A percentile compares a stretch with the other conserved stretches of the same genome.
phyloP scores from a whole-genome alignment of 31 red algal species.

The Endocladia muricata region DNA sequence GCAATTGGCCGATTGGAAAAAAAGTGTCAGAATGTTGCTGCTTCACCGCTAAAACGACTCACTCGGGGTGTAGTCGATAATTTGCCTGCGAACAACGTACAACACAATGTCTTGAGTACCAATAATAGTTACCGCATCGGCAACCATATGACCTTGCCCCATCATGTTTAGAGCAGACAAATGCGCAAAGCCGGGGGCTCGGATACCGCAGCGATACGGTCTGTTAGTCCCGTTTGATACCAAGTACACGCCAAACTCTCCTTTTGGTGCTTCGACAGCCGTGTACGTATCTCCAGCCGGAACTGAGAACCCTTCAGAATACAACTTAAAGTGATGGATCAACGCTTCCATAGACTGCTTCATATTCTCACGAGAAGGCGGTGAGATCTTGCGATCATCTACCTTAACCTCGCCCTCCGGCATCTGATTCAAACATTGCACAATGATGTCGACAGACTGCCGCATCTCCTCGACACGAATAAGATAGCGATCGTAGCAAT shows the following conservation, averaged over 20 bases:
- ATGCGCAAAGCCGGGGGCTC: conserved; percentile 96
- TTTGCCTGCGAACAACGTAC: conserved; percentile 7
- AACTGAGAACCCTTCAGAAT: conserved; percentile 88
- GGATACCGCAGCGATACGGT: conserved; percentile 97
- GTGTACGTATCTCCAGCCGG: conserved; percentile 86
- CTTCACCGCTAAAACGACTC: no score
- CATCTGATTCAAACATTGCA: conserved; percentile 98
- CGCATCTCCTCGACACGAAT: conserved; percentile 97
- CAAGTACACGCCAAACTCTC: conserved; percentile 92
- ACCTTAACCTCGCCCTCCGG: conserved; percentile 95
- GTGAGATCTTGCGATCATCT: conserved; percentile 96
- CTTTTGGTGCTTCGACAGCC: conserved; percentile 97
- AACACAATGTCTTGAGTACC: conserved; percentile 99
- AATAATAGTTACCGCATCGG: conserved; percentile 96
- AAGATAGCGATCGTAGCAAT: conserved; percentile 97
- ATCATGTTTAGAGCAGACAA: conserved; percentile 87
- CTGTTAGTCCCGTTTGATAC: conserved; percentile 97
- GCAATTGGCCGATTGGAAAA: no score
- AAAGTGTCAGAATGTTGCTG: no score
- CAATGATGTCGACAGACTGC: conserved; percentile 85
- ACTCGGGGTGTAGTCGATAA: background rate
- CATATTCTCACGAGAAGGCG: conserved; percentile 91
- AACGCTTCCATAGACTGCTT: conserved; percentile 98
- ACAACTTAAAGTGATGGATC: conserved; percentile 99
- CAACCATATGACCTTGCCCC: conserved; percentile 92